Evolutionary conservation across 2,329 filamentous ascomycete genomes (phyloP).

Genomic region (Amesomyces nigricolor): DNA sequence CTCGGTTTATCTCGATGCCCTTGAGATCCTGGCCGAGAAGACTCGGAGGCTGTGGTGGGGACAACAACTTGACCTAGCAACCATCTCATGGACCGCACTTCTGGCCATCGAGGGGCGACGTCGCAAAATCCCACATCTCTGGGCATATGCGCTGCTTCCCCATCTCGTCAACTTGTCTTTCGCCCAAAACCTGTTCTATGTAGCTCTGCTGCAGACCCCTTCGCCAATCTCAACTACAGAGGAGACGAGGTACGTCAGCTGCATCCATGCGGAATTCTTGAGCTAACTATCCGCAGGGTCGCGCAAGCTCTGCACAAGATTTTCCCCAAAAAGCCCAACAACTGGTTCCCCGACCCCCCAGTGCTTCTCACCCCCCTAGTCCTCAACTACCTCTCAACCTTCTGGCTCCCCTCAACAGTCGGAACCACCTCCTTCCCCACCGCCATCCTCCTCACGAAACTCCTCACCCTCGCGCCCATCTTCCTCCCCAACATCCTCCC

Average conservation of each 20-base stretch:
- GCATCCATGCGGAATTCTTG: background rate
- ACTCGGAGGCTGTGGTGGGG: slow-evolving; percentile 57
- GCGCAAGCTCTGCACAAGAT: slow-evolving; percentile 25
- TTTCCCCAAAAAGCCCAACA: slow-evolving; percentile 38
- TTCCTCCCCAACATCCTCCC: slow-evolving; percentile 44
- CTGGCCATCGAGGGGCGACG: slow-evolving; percentile 54
- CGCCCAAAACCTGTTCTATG: slow-evolving; percentile 58
- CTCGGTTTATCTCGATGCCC: slow-evolving; percentile 45
- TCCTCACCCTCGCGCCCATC: slow-evolving; percentile 42
- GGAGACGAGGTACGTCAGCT: slow-evolving; percentile 28
- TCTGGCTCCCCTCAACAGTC: slow-evolving; percentile 37
- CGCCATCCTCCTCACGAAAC: slow-evolving; percentile 30
- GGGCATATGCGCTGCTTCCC: slow-evolving; percentile 53
- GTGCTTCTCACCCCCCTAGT: slow-evolving; percentile 33
- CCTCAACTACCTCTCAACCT: slow-evolving; percentile 34
- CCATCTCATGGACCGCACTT: slow-evolving; percentile 51
- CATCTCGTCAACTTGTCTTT: slow-evolving; percentile 56
- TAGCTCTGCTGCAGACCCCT: slow-evolving; percentile 52
- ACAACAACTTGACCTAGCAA: slow-evolving; percentile 52
- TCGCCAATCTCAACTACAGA: slow-evolving; percentile 36
- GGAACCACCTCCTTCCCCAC: slow-evolving; percentile 38
- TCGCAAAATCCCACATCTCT: slow-evolving; percentile 49
- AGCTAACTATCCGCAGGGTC: slow-evolving; percentile 18
- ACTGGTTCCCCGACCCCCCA: slow-evolving; percentile 38
- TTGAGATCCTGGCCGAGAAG: slow-evolving; percentile 50